phyloP scores from a whole-genome alignment of 202 grass and related monocot genomes.

The Musa balbisiana region DNA sequence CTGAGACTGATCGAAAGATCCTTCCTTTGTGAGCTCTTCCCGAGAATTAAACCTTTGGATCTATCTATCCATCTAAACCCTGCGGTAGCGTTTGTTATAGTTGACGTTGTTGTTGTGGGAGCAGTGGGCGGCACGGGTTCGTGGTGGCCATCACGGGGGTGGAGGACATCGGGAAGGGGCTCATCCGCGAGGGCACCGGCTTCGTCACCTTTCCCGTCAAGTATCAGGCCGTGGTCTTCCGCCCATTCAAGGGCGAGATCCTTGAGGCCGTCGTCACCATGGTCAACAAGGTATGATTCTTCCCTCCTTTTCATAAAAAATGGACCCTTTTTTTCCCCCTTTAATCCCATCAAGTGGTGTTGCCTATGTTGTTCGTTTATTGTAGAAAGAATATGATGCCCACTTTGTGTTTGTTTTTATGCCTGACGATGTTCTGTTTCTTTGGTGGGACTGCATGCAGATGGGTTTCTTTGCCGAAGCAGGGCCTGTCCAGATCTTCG shows the following conservation, averaged over 20 bases:
- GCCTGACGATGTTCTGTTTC: not conserved
- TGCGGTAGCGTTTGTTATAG: not conserved
- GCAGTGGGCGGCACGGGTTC: slow-evolving; percentile 85
- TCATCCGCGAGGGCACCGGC: slow-evolving; percentile 87
- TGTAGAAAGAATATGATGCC: not conserved
- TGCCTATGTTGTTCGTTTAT: not conserved
- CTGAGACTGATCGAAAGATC: not conserved
- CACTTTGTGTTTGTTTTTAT: not conserved
- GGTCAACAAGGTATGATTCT: slow-evolving; percentile 70
- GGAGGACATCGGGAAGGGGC: slow-evolving; percentile 95
- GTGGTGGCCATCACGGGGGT: slow-evolving; percentile 93
- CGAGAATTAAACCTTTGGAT: no score
- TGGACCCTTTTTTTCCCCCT: no score
- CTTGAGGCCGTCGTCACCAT: slow-evolving; percentile 96
- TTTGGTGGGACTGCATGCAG: slow-evolving; percentile 33
- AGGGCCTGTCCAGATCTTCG: slow-evolving; percentile 91
- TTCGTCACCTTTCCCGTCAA: slow-evolving; percentile 96
- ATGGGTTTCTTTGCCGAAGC: slow-evolving; percentile 99
- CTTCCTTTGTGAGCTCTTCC: not conserved
- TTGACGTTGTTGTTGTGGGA: not conserved
- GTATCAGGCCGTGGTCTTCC: slow-evolving; percentile 95
- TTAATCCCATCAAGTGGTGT: no score
- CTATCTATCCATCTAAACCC: no score
- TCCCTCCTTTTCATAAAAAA: not conserved
- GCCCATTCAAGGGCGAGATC: slow-evolving; percentile 96